Conservation (phyloP, 2,329 filamentous ascomycete species). For the Hypoxylon sp. region DNA sequence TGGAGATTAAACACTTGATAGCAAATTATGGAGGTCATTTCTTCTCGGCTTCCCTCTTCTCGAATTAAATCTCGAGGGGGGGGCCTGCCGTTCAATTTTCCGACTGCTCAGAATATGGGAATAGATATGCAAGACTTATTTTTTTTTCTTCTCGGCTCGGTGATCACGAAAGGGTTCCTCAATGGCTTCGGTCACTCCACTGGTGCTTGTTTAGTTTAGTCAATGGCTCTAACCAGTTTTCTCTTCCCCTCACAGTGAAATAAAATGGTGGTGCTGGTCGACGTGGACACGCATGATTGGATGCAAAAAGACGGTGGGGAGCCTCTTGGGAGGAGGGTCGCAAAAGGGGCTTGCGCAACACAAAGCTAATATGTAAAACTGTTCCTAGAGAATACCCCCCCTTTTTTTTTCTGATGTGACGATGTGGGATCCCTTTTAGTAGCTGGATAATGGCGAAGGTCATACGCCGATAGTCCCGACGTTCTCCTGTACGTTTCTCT, state of each 20-base stretch:
- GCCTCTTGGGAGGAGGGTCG: constrained; percentile 40
- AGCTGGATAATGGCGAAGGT: constrained; percentile 29
- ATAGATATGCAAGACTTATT: constrained; percentile 16
- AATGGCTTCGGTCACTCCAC: constrained; percentile 37
- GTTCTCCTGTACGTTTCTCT: constrained; percentile 11
- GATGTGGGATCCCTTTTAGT: constrained; percentile 30
- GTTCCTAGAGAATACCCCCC: constrained; percentile 27
- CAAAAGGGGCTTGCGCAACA: constrained; percentile 44
- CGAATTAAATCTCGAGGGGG: neutral
- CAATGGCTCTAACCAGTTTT: constrained; percentile 38
- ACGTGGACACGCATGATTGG: constrained; percentile 49
- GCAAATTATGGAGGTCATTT: constrained; percentile 4
- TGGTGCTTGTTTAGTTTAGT: constrained; percentile 40
- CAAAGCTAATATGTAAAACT: constrained; percentile 37
- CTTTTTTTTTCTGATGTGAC: constrained; percentile 29
- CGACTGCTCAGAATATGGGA: constrained; percentile 3
- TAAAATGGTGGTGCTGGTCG: constrained; percentile 41
- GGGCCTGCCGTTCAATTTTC: constrained; percentile 11
- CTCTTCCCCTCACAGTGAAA: constrained; percentile 42
- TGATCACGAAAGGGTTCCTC: constrained; percentile 27
- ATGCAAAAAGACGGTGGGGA: constrained; percentile 32
- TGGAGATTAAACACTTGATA: no score
- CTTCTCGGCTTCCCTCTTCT: neutral
- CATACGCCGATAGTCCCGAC: constrained; percentile 38
- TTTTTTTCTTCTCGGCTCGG: constrained; percentile 29